Percentiles rank a stretch among this genome's conserved stretches.
Conservation (phyloP, 306 rosid species). For the Malus domestica region ASM211411v1 NC_041797.1:10198501-10199000, state of each 20-base stretch:
- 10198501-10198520: too few species aligned
- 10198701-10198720: not conserved
- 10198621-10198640: conserved; percentile 29
- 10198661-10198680: not conserved
- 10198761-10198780: conserved; percentile 22
- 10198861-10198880: too few species aligned
- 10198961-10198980: too few species aligned
- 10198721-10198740: not conserved
- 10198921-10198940: too few species aligned
- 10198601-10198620: conserved; percentile 22
- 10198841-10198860: too few species aligned
- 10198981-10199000: too few species aligned
- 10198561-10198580: conserved; percentile 29
- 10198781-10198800: not conserved
- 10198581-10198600: conserved; percentile 21
- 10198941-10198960: too few species aligned
- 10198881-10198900: too few species aligned
- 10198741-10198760: conserved; percentile 31
- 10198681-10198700: not conserved
- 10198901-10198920: too few species aligned
- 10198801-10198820: too few species aligned
- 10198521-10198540: not conserved
- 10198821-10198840: too few species aligned
- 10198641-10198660: conserved; percentile 42
- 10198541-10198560: not conserved